Evolutionary conservation across 2,329 filamentous ascomycete genomes (phyloP).

Genomic region (Colletotrichum sp.): DNA sequence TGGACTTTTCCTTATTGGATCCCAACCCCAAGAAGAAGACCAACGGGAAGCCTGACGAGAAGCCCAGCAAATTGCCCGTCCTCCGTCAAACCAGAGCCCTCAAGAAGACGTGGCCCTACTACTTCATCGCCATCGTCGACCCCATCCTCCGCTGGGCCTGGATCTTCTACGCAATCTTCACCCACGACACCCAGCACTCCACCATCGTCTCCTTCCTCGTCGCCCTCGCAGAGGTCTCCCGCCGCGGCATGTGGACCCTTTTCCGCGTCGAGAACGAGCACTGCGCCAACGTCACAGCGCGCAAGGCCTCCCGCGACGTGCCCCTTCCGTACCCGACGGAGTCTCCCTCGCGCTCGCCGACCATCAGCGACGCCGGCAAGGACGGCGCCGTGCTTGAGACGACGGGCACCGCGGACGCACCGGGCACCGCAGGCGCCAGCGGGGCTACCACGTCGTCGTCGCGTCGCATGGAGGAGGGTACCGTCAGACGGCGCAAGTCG

Average conservation of each 20-base stretch:
- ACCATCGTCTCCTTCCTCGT: slow-evolving; percentile 82
- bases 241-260: slow-evolving; percentile 88
- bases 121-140: slow-evolving; percentile 81
- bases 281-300: slow-evolving; percentile 87
- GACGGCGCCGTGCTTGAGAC: neutral
- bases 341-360: slow-evolving; percentile 37
- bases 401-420: neutral
- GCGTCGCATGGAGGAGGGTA: slow-evolving; percentile 24
- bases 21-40: neutral
- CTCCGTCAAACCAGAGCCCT: slow-evolving; percentile 82
- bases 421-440: neutral
- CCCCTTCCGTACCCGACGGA: slow-evolving; percentile 80
- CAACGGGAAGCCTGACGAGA: neutral
- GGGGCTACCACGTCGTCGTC: neutral
- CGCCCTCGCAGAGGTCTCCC: slow-evolving; percentile 77
- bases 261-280: slow-evolving; percentile 98
- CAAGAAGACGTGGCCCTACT: slow-evolving; percentile 83
- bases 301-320: slow-evolving; percentile 87
- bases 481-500: slow-evolving; percentile 28
- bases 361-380: neutral
- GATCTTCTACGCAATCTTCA: slow-evolving; percentile 91
- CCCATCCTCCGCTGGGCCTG: slow-evolving; percentile 89
- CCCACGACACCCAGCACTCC: slow-evolving; percentile 80
- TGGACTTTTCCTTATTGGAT: slow-evolving; percentile 78
- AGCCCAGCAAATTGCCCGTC: neutral